Conservation (phyloP, 2,329 filamentous ascomycete genomes). For the Allantophomopsis lycopodina region DNA sequence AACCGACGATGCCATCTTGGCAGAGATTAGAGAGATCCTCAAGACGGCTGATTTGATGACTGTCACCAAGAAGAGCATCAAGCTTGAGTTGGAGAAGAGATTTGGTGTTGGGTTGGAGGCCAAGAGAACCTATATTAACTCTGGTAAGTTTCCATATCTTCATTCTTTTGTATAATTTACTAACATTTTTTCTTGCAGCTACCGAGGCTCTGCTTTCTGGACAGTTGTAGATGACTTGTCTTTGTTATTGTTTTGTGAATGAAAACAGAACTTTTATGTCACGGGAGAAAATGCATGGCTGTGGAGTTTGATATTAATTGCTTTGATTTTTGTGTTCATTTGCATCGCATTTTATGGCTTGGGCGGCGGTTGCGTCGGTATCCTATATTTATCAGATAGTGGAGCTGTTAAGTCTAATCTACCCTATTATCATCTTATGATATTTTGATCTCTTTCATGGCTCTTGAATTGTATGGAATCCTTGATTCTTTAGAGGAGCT, state of each 20-base stretch:
- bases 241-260: neutral
- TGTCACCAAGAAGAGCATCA: conserved; percentile 97
- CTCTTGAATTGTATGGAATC: no score
- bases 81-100: conserved; percentile 78
- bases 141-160: conserved; percentile 44
- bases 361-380: no score
- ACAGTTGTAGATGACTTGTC: conserved; percentile 39
- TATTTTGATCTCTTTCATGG: no score
- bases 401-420: no score
- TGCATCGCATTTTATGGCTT: no score
- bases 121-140: conserved; percentile 88
- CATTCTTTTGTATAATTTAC: conserved; percentile 5
- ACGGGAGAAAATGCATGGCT: no score
- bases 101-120: conserved; percentile 79
- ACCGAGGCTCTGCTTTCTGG: conserved; percentile 71
- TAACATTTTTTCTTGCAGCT: conserved; percentile 30
- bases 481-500: no score
- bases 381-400: no score
- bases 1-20: conserved; percentile 75
- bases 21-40: conserved; percentile 90
- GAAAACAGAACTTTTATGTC: no score
- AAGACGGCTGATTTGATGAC: conserved; percentile 90
- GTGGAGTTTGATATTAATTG: no score
- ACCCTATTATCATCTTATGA: no score
- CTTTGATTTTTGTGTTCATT: no score